These are phyloP conservation scores for Aspergillus indologenus DNA, from an alignment of 495 filamentous ascomycete genomes.

Conservation along the genomic window DNA sequence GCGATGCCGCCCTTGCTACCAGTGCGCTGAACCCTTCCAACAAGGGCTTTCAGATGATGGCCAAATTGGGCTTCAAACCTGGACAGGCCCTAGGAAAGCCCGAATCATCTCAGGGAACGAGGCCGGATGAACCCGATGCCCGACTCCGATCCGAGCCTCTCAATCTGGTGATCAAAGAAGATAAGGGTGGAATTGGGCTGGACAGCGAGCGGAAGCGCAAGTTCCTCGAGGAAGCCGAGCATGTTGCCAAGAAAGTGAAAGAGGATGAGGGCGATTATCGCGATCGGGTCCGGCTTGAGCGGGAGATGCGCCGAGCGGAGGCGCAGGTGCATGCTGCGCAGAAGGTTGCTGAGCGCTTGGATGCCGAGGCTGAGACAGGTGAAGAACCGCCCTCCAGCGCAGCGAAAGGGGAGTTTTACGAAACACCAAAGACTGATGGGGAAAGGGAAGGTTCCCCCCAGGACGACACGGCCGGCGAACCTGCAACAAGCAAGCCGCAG, in stretches of 20 bases:
- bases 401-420: background rate
- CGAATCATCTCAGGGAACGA: constrained; percentile 11
- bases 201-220: constrained; percentile 81
- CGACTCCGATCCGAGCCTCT: constrained; percentile 61
- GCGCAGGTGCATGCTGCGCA: constrained; percentile 68
- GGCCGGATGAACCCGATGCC: background rate
- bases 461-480: constrained; percentile 13
- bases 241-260: constrained; percentile 60
- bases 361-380: constrained; percentile 42
- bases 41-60: constrained; percentile 95
- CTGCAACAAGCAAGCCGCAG: constrained; percentile 18
- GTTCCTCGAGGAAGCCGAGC: constrained; percentile 61
- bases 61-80: constrained; percentile 84
- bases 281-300: constrained; percentile 67
- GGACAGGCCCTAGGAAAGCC: constrained; percentile 67
- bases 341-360: constrained; percentile 75
- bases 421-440: constrained; percentile 12
- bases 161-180: constrained; percentile 68
- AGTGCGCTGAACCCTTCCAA: constrained; percentile 62
- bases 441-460: constrained; percentile 23
- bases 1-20: constrained; percentile 70
- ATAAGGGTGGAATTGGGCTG: constrained; percentile 80
- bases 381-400: background rate
- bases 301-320: constrained; percentile 67
- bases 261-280: constrained; percentile 71